Conservation (phyloP, 2,329 filamentous ascomycete species). For the Colletotrichum ledebouriae region DNA sequence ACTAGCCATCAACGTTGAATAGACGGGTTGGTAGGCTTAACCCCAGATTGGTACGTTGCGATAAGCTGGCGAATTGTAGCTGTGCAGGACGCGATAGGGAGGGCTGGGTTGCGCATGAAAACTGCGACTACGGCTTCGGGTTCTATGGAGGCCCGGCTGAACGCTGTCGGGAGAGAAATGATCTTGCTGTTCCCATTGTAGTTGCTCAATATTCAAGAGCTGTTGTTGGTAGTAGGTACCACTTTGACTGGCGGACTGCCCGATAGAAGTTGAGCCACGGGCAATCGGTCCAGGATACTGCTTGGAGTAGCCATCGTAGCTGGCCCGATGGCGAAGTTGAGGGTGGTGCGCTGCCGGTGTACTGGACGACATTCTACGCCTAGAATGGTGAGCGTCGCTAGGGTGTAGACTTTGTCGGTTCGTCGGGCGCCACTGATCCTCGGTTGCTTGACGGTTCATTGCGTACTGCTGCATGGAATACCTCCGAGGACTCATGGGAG, state of each 20-base stretch:
- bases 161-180: slow-evolving; percentile 46
- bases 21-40: slow-evolving; percentile 46
- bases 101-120: slow-evolving; percentile 44
- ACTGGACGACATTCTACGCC: slow-evolving; percentile 25
- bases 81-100: slow-evolving; percentile 68
- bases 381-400: background rate
- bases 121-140: slow-evolving; percentile 31
- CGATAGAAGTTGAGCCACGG: slow-evolving; percentile 27
- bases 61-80: slow-evolving; percentile 71
- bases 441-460: slow-evolving; percentile 28
- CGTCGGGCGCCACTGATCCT: slow-evolving; percentile 21
- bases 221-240: slow-evolving; percentile 41
- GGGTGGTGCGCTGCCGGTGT: slow-evolving; percentile 35
- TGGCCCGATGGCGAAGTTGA: slow-evolving; percentile 51
- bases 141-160: slow-evolving; percentile 49
- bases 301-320: slow-evolving; percentile 48
- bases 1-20: slow-evolving; percentile 26
- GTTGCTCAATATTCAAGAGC: slow-evolving; percentile 35
- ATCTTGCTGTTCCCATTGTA: slow-evolving; percentile 48
- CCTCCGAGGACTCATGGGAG: slow-evolving; percentile 45
- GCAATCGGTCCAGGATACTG: slow-evolving; percentile 43
- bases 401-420: slow-evolving; percentile 5
- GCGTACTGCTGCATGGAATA: slow-evolving; percentile 29
- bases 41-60: slow-evolving; percentile 68
- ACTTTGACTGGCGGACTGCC: slow-evolving; percentile 29